A percentile compares a stretch with the other conserved stretches of the same genome.
Conservation (phyloP, 805 yeast genomes). For the Hemisphaericaspora nanyangensis region DNA sequence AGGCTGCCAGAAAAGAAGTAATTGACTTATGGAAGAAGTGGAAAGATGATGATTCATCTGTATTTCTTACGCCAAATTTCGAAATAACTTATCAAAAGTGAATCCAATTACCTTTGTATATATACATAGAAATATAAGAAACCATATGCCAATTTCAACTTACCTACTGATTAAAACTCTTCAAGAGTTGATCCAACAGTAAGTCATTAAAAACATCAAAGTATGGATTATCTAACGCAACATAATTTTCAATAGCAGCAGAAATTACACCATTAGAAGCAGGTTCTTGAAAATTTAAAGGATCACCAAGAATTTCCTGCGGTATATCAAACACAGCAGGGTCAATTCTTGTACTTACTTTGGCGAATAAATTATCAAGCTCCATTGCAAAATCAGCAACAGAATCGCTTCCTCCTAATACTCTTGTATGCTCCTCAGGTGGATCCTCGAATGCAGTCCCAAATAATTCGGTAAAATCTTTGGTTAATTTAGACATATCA, state of each 20-base stretch:
- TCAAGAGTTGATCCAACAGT: slow-evolving; percentile 3
- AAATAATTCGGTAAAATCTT: slow-evolving; percentile 3
- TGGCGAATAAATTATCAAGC: slow-evolving; percentile 2
- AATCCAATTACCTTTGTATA: too few relatives aligned
- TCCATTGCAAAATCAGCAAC: neutral
- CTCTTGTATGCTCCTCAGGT: neutral
- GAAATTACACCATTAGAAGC: neutral
- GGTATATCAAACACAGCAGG: slow-evolving; percentile 4
- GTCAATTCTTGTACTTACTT: slow-evolving; percentile 2
- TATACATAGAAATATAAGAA: neutral
- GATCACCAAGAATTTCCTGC: neutral
- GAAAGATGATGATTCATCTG: slow-evolving; percentile 12
- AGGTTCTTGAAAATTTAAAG: neutral
- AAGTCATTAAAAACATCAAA: slow-evolving; percentile 9
- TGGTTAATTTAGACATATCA: neutral
- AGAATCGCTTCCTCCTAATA: neutral
- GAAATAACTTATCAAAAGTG: slow-evolving; percentile 15
- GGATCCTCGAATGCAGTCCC: slow-evolving; percentile 1
- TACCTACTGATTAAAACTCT: slow-evolving; percentile 2
- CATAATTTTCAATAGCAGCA: slow-evolving; percentile 8
- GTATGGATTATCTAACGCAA: slow-evolving; percentile 11
- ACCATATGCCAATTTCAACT: neutral
- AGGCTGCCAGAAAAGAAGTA: slow-evolving; percentile 6
- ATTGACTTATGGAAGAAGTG: slow-evolving; percentile 13
- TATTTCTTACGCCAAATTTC: slow-evolving; percentile 14